These are phyloP conservation scores for Trichoderma parareesei DNA, from an alignment of 495 filamentous ascomycete genomes.

Conservation along the genomic window DNA sequence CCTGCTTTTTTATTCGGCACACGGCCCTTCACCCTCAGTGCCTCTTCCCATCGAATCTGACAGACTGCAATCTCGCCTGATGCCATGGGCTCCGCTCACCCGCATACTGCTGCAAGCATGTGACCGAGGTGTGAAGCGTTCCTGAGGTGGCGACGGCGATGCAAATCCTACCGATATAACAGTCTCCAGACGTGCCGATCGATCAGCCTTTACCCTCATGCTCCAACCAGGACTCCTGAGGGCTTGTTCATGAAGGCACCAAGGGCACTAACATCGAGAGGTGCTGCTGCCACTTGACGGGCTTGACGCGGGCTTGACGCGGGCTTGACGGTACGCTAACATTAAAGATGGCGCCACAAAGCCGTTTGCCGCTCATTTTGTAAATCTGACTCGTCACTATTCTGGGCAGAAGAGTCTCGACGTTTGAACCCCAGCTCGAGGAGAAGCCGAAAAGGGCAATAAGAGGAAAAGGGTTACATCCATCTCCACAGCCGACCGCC, in stretches of 20 bases:
- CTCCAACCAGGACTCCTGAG: neutral
- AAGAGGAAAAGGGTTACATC: neutral
- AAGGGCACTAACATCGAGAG: neutral
- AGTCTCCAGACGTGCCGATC: neutral
- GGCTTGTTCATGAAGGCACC: neutral
- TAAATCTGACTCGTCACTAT: conserved; percentile 4
- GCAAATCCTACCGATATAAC: neutral
- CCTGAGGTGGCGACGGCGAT: neutral
- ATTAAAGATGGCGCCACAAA: conserved; percentile 3
- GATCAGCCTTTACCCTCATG: neutral
- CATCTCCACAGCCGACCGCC: neutral
- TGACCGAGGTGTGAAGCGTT: neutral
- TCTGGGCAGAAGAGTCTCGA: neutral
- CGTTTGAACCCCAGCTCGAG: no score
- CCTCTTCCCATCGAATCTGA: no score
- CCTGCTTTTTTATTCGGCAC: no score
- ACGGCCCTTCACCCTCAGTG: no score
- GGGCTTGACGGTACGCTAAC: neutral
- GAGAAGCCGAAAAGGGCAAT: neutral
- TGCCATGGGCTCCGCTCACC: neutral
- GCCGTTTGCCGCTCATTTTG: neutral
- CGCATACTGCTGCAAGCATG: neutral
- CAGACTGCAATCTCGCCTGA: neutral
- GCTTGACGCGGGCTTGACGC: neutral
- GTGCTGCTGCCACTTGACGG: neutral